These are phyloP conservation scores for Rhizopogon vulgaris DNA, from an alignment of 768 basidiomycete species.

Conservation along the genomic window DNA sequence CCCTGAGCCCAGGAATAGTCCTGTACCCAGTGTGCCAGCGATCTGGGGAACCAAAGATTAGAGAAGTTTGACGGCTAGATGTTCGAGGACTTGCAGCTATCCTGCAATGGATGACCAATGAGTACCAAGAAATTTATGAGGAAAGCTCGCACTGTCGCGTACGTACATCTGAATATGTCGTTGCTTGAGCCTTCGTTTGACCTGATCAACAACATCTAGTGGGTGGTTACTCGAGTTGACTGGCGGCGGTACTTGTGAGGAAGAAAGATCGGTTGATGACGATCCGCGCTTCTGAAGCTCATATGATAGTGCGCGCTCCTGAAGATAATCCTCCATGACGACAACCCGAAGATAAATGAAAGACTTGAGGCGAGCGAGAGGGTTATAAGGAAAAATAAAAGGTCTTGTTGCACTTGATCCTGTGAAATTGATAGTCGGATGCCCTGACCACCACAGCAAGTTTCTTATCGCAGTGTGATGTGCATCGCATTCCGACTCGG, in stretches of 20 bases:
- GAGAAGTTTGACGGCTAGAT: background rate
- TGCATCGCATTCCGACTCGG: too few relatives aligned
- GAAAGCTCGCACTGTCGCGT: background rate
- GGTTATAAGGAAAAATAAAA: background rate
- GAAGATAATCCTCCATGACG: background rate
- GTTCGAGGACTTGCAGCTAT: conserved; percentile 46
- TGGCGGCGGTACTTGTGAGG: background rate
- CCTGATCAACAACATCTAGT: conserved; percentile 48
- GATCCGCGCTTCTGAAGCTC: background rate
- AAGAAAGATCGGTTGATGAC: background rate
- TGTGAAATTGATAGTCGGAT: background rate
- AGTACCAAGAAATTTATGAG: background rate
- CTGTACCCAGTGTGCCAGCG: conserved; percentile 70
- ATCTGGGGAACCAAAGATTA: conserved; percentile 33
- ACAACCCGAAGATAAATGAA: background rate
- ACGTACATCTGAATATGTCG: conserved; percentile 74
- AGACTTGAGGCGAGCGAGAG: background rate
- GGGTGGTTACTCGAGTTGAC: background rate
- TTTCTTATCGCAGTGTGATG: too few relatives aligned
- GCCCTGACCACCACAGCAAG: background rate
- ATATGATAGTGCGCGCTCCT: background rate
- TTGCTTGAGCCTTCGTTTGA: conserved; percentile 67
- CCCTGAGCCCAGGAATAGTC: conserved; percentile 68
- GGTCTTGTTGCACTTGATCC: background rate
- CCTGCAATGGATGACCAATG: conserved; percentile 25